Evolutionary conservation across 345 rosid species (phyloP), one percentile per base, ranked within the genome.

Genomic region (Eucalyptus cladocalyx): DNA sequence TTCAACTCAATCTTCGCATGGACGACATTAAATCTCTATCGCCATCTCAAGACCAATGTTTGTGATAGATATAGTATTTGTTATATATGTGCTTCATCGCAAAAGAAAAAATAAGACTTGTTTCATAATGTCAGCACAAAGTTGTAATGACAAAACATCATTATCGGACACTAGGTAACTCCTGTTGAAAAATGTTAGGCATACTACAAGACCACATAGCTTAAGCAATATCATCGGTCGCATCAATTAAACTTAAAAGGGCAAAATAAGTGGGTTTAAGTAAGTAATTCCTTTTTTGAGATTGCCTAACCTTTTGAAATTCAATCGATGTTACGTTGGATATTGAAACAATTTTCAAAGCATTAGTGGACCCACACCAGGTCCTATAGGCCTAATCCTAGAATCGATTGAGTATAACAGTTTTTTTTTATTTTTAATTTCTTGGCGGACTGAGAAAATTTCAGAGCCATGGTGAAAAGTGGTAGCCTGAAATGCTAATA

Each of bases 251-350:
- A 19, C 45, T 11, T 5, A 37, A 37, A 18, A 37, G 28, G 14
- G 26, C 45, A 72, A 34, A 72, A 37, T 32, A 43, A 37, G 26
- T 9, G 2, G 14, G 8, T 72, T 4, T 37, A 12, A 37, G 13
- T 7, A 72, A 72, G 12, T 11, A 37, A 19, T 34, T 72, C 26
- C 14, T 4, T 19, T 37, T 12, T 37, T 10, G 45, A 72, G 26
- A 2, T 6, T 6, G 7, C 2, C 23, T 37, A 17, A 72, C 26
- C 0, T 34, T 42, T 37, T 13, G 26, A 34, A 2, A 72, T 34
- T 37, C 45, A 3, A 34, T 72, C 14, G 6, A 19, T 37, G 45
- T 72, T 72, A 34, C 2, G 3, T 34, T 9, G 12, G 37, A 32
- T 32, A 18, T 32, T 17, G 6, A 53, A 17, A 34, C 23, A 69